phyloP scores from a whole-genome alignment of 345 rosid genomes.

The Leavenworthia alabamica region DNA sequence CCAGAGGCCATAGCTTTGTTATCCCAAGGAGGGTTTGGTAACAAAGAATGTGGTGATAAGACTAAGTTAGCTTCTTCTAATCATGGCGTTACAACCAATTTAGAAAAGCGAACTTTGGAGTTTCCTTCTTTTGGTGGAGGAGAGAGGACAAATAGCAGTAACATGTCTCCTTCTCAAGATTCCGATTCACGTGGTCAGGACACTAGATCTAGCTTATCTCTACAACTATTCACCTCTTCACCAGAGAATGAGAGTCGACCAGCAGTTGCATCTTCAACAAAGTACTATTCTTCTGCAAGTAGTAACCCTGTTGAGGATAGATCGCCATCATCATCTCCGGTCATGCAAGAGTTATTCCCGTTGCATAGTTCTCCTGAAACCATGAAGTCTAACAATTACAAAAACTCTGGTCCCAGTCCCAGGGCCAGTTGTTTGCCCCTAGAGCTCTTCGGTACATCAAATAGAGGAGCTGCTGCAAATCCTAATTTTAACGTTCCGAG shows the following conservation, averaged over 20 bases:
- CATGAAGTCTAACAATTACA: conserved; percentile 35
- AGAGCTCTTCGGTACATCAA: conserved; percentile 59
- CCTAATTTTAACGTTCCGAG: conserved; percentile 36
- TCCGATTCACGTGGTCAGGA: conserved; percentile 58
- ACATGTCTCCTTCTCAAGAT: conserved; percentile 58
- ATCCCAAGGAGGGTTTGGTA: conserved; percentile 53
- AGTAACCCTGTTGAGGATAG: conserved; percentile 69
- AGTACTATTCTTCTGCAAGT: conserved; percentile 84
- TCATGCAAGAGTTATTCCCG: conserved; percentile 66
- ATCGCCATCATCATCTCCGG: conserved; percentile 75
- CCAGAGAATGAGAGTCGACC: conserved; percentile 62
- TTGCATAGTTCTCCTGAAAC: conserved; percentile 50
- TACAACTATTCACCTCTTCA: conserved; percentile 70
- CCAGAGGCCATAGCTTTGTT: conserved; percentile 46
- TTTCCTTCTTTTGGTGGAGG: conserved; percentile 40
- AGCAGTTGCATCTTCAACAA: conserved; percentile 55
- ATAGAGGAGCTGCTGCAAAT: conserved; percentile 33
- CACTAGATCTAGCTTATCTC: conserved; percentile 45
- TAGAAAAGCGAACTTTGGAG: conserved; percentile 42
- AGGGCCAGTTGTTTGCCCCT: conserved; percentile 44
- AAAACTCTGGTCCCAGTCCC: conserved; percentile 35
- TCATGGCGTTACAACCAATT: conserved; percentile 24
- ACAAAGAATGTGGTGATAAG: conserved; percentile 43
- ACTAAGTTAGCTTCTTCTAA: conserved; percentile 41
- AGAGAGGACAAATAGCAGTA: conserved; percentile 57